phyloP scores from a whole-genome alignment of 106 monocot species.

The Dendrobium nobile region DNA sequence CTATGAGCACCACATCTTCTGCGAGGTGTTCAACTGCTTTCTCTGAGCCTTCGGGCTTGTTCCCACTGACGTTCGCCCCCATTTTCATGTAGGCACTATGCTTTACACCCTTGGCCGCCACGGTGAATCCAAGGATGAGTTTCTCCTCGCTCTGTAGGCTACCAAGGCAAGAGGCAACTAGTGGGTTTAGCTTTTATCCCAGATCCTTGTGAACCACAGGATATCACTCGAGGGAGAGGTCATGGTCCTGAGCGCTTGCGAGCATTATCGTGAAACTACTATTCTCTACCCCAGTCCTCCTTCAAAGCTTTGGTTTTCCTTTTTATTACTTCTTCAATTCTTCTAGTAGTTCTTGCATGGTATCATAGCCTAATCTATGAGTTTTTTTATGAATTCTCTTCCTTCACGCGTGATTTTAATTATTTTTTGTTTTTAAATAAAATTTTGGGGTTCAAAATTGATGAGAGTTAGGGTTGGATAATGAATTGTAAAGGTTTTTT shows the following conservation, averaged over 20 bases:
- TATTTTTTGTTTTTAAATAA: too few species aligned
- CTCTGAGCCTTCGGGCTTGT: constrained; percentile 78
- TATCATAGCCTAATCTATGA: too few species aligned
- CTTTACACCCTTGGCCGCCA: constrained; percentile 78
- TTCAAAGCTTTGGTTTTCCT: too few species aligned
- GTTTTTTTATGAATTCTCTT: too few species aligned
- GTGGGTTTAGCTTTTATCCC: constrained; percentile 70
- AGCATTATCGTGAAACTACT: constrained; percentile 92
- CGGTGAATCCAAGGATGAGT: constrained; percentile 86
- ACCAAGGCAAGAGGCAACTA: constrained; percentile 84
- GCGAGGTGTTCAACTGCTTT: constrained; percentile 61
- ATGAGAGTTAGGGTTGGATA: too few species aligned
- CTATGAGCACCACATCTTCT: constrained; percentile 70
- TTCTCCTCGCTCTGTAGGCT: constrained; percentile 76
- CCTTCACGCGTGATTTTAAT: too few species aligned
- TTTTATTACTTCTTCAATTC: too few species aligned
- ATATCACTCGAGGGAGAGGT: constrained; percentile 85
- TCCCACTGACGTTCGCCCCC: constrained; percentile 76
- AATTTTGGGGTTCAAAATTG: too few species aligned
- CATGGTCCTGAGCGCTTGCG: constrained; percentile 82
- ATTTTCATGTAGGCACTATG: constrained; percentile 72
- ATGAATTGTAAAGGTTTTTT: too few species aligned
- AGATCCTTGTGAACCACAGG: constrained; percentile 87
- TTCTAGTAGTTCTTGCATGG: too few species aligned
- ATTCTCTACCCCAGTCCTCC: constrained; percentile 58